Conservation (phyloP, 352 stramenopile species). For the Globisporangium camurandrum region DNA sequence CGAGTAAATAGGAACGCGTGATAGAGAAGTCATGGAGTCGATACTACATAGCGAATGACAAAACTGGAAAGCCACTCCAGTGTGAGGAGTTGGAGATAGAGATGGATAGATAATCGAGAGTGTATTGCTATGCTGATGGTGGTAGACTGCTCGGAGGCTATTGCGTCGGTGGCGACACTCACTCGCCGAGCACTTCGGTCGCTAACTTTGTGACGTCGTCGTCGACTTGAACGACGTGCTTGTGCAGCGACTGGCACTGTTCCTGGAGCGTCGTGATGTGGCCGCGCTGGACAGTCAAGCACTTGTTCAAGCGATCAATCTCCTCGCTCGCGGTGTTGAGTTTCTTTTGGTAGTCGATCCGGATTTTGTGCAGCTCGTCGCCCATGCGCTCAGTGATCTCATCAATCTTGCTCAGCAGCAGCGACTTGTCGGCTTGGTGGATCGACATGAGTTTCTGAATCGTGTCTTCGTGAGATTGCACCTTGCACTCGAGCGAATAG, state of each 20-base stretch:
- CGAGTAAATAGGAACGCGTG: background rate
- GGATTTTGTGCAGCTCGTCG: slow-evolving; percentile 71
- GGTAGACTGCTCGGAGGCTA: too few species aligned
- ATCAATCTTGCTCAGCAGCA: slow-evolving; percentile 75
- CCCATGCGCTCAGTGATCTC: slow-evolving; percentile 74
- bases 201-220: slow-evolving; percentile 80
- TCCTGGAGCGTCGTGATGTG: slow-evolving; percentile 81
- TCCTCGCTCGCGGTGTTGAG: slow-evolving; percentile 75
- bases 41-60: too few species aligned
- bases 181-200: slow-evolving; percentile 73
- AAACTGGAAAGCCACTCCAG: too few species aligned
- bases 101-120: background rate
- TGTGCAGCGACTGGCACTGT: slow-evolving; percentile 78
- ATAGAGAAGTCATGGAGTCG: too few species aligned
- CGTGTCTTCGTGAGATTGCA: slow-evolving; percentile 73
- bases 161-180: background rate
- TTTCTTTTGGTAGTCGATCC: slow-evolving; percentile 76
- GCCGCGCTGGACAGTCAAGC: slow-evolving; percentile 71
- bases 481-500: slow-evolving; percentile 69
- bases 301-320: slow-evolving; percentile 82
- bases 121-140: too few species aligned
- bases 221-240: slow-evolving; percentile 80
- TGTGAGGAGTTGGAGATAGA: too few species aligned
- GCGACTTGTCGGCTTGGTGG: slow-evolving; percentile 68
- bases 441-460: slow-evolving; percentile 82